These are phyloP conservation scores for Inonotus hispidus DNA, from an alignment of 1,284 basidiomycete species.

Conservation along the genomic window DNA sequence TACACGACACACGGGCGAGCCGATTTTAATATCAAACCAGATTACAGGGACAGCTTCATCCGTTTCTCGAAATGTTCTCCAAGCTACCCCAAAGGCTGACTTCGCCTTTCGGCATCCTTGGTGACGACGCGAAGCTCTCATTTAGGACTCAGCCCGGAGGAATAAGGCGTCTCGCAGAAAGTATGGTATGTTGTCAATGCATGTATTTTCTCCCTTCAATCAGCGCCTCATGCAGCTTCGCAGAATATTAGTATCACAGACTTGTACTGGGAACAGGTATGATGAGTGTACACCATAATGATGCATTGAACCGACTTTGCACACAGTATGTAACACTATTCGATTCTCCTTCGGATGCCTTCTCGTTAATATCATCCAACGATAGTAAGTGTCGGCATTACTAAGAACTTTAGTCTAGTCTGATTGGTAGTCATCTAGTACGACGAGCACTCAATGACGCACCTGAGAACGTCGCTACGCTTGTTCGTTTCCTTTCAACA, in stretches of 20 bases:
- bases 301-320: slow-evolving; percentile 17
- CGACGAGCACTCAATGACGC: slow-evolving; percentile 74
- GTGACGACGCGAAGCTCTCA: slow-evolving; percentile 83
- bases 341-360: slow-evolving; percentile 83
- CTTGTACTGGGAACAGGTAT: slow-evolving; percentile 80
- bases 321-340: slow-evolving; percentile 78
- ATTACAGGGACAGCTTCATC: not conserved
- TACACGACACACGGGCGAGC: not conserved
- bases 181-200: slow-evolving; percentile 41
- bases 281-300: slow-evolving; percentile 21
- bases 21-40: not conserved
- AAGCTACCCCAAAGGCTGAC: slow-evolving; percentile 65
- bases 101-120: slow-evolving; percentile 74
- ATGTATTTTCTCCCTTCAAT: not conserved
- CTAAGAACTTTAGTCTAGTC: slow-evolving; percentile 7
- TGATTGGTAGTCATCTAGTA: slow-evolving; percentile 40
- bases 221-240: not conserved
- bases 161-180: slow-evolving; percentile 66
- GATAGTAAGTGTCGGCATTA: slow-evolving; percentile 69
- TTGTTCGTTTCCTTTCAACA: slow-evolving; percentile 68
- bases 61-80: slow-evolving; percentile 26
- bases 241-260: slow-evolving; percentile 73
- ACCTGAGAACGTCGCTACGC: slow-evolving; percentile 80
- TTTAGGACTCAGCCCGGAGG: slow-evolving; percentile 80
- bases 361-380: slow-evolving; percentile 78